phyloP scores from a whole-genome alignment of 148 eudicot genomes.

The Fagopyrum homotropicum region DNA sequence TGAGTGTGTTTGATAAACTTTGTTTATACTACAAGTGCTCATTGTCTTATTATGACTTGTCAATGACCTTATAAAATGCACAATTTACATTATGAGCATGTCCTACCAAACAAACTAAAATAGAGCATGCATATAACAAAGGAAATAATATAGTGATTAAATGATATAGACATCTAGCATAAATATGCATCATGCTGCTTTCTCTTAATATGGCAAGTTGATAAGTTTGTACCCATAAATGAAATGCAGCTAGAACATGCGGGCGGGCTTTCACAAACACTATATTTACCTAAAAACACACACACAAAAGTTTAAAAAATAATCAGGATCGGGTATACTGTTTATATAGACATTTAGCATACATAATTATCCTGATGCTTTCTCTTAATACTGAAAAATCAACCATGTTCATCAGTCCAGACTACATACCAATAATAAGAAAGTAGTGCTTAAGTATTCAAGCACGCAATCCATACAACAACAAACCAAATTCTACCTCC shows the following conservation, averaged over 20 bases:
- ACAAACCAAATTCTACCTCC: not conserved
- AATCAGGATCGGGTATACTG: too few species aligned
- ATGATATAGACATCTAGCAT: too few species aligned
- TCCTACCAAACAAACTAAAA: not conserved
- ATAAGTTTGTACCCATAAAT: too few species aligned
- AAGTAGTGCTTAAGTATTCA: too few species aligned
- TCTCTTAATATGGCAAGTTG: too few species aligned
- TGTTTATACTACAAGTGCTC: not conserved
- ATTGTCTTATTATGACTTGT: not conserved
- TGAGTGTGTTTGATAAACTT: not conserved
- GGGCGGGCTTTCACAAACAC: too few species aligned
- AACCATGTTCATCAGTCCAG: not conserved
- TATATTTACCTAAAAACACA: too few species aligned
- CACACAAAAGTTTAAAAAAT: too few species aligned
- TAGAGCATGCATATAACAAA: not conserved
- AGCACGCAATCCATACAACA: not conserved
- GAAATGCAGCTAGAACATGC: too few species aligned
- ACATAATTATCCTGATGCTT: not conserved
- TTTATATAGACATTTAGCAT: not conserved
- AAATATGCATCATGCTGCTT: too few species aligned
- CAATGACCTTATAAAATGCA: not conserved
- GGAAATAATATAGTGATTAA: not conserved
- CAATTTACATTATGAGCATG: too few species aligned
- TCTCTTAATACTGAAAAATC: not conserved
- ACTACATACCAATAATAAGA: too few species aligned